Evolutionary conservation across 2,329 filamentous ascomycete genomes (phyloP), one percentile per base, ranked within the genome.

Genomic region (Cladosporium sp.): DNA sequence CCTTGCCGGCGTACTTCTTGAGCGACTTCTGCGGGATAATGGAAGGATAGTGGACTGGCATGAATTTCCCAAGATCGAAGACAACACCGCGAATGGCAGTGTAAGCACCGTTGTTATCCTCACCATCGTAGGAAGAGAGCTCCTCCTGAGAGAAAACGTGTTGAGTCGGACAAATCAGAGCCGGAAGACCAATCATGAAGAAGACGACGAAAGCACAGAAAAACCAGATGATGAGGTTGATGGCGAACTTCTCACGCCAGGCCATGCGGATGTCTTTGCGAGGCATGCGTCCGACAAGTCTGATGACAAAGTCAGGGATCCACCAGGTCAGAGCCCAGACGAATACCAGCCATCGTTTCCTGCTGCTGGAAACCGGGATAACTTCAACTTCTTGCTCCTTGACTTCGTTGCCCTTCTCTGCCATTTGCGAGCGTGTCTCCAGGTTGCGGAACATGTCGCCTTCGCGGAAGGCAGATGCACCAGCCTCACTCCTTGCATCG

Each of bases 391-490:
- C 92, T 53, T 88, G 83, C 71, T 96, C 80, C 13, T 88, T 83
- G 69, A 92, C 89, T 58, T 95, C 88, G 57, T 95, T 95, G 54
- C 88, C 88, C 58, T 95, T 92, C 70, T 97, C 92, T 0, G 92
- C 88, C 81, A 98, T 89, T 65, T 95, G 88, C 66, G 94, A 87
- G 55, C 89, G 82, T 6, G 92, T 96, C 59, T 97, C 92, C 7
- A 97, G 77, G 62, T 96, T 95, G 63, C 90, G 88, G 77, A 98
- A 98, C 92, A 98, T 95, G 66, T 98, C 93, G 7, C 93, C 91
- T 47, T 81, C 87, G 41, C 91, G 87, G 65, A 95, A 86, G 5
- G 88, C 90, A n/a, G 92, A 96, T 2, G 79, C 86, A 3, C 91
- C 92, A 7, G 92, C 91, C 45, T 98, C 93, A 25, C 93, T 97